Base-by-base conservation (phyloP, 148 eudicot species). In the Amaranthus cruentus region DNA sequence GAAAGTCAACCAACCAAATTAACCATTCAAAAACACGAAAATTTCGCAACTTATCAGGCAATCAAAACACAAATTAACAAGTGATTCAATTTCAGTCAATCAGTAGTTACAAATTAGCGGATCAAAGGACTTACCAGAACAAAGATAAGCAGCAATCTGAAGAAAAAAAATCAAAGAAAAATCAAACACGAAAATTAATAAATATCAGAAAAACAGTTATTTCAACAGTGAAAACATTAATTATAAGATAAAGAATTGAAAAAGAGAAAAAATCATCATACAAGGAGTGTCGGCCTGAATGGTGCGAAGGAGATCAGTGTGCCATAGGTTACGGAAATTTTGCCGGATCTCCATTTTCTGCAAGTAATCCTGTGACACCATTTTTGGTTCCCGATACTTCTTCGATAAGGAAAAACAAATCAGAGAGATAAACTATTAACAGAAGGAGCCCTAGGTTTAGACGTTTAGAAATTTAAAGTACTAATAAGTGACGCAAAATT, bases 281-380 rank as follows among this genome's bases (percentile, higher is more conserved):
- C 98, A 93, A 48, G 92, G 90, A 75, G 98, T 81, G 52, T 93
- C 97, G 10, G 84, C 82, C 62, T 85, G 86, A 47, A 89, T 77
- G 8, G 92, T 79, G 79, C 73, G 73, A 52, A 83, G 57, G 61
- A 91, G 95, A 84, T 93, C 98, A 67, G 97, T 83, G 84, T 91
- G 98, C 98, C 98, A 91, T 21, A 93, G 76, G 72, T 91, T 91
- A 4, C 91, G 92, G 68, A 75, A 93, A 74, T 85, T 84, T 83
- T 93, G 90, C 11, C 98, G 84, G 43, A 71, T 72, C 80, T 89
- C 81, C 97, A 91, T 85, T 77, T 89, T 93, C 6, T 88, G 84
- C 68, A 89, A 4, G 53, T 85, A 72, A 49, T 71, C 85, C 67
- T 93, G 93, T 50, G 84, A 61, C 79, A 78, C 87, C 97, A 83